Percentiles rank a stretch among this genome's conserved stretches.
Conservation (phyloP, 495 filamentous ascomycete genomes). For the Apodospora peruviana region DNA sequence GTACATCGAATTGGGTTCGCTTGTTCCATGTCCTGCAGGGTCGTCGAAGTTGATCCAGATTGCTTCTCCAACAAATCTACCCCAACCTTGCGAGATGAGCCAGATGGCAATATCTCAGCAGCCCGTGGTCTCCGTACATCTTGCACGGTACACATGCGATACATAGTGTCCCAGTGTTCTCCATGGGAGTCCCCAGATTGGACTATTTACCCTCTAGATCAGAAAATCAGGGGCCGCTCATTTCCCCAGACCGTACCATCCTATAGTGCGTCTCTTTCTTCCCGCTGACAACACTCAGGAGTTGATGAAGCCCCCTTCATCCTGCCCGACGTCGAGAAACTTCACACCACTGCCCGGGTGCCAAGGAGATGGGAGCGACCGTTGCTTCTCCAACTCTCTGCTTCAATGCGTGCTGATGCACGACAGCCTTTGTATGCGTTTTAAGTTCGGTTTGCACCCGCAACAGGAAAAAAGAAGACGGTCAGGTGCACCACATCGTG, state of each 20-base stretch:
- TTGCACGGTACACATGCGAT: no score
- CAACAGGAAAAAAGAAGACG: constrained; percentile 10
- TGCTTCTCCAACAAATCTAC: constrained; percentile 18
- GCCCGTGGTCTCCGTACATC: no score
- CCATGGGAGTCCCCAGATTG: background rate
- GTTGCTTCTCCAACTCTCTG: background rate
- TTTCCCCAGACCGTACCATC: background rate
- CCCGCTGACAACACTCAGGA: background rate
- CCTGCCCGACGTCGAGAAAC: background rate
- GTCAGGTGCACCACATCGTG: constrained; percentile 19
- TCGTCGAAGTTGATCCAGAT: constrained; percentile 21
- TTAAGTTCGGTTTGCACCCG: background rate
- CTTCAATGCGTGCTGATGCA: background rate
- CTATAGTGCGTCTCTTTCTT: background rate
- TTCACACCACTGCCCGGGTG: no score
- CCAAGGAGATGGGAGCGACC: background rate
- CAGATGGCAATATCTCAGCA: constrained; percentile 14
- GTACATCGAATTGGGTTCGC: constrained; percentile 10
- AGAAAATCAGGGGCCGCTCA: background rate
- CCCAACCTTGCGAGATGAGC: constrained; percentile 16
- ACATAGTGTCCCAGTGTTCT: background rate
- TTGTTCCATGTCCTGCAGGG: constrained; percentile 3
- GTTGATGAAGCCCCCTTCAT: background rate
- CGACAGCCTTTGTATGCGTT: background rate
- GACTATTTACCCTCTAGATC: background rate